Conservation (phyloP, 1,284 basidiomycete genomes). For the Ceratobasidium sp. region DNA sequence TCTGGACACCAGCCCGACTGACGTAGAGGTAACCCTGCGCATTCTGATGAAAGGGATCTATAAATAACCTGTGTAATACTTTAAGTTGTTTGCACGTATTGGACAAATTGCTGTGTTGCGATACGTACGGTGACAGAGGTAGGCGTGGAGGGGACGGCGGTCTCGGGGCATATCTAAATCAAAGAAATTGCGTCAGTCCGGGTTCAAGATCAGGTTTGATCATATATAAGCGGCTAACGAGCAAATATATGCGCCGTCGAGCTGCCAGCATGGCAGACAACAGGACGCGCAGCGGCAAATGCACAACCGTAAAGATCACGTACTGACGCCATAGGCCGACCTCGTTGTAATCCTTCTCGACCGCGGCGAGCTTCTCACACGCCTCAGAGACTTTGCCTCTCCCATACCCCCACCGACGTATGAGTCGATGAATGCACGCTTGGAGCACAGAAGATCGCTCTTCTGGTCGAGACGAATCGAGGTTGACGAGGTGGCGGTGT, state of each 20-base stretch:
- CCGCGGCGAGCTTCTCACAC: conserved; percentile 93
- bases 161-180: too few relatives aligned
- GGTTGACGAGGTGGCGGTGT: conserved; percentile 90
- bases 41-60: conserved; percentile 36
- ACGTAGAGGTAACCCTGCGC: conserved; percentile 85
- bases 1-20: conserved; percentile 95
- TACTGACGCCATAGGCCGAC: too few relatives aligned
- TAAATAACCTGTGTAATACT: conserved; percentile 2
- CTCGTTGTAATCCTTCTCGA: conserved; percentile 97
- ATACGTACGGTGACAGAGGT: conserved; percentile 41
- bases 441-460: conserved; percentile 77
- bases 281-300: too few relatives aligned
- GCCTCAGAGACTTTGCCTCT: conserved; percentile 99
- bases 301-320: too few relatives aligned
- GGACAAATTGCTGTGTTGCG: background rate
- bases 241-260: too few relatives aligned
- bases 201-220: too few relatives aligned
- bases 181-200: too few relatives aligned
- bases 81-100: background rate
- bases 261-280: too few relatives aligned
- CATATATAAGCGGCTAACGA: too few relatives aligned
- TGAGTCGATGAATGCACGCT: conserved; percentile 91
- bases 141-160: conserved; percentile 8
- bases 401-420: conserved; percentile 99
- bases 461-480: conserved; percentile 89